Evolutionary conservation across 2,329 filamentous ascomycete species (phyloP).

Genomic region (Verticillium alfalfae): DNA sequence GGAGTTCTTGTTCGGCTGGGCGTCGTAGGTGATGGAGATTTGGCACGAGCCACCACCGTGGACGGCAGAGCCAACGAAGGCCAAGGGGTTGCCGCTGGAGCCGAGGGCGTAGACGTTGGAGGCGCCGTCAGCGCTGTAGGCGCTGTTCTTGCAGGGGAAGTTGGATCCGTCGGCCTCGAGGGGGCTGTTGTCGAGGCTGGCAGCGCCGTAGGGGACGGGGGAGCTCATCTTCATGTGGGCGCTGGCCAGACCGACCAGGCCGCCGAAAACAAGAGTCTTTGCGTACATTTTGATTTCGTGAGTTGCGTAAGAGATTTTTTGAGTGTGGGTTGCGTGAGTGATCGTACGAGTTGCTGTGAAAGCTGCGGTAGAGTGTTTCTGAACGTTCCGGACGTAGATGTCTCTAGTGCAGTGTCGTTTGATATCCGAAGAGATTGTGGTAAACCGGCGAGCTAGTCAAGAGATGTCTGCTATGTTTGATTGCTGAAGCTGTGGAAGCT

Average conservation of each 20-base stretch:
- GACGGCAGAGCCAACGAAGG: constrained; percentile 65
- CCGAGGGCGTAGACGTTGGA: constrained; percentile 62
- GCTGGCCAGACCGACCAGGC: constrained; percentile 53
- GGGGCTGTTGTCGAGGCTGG: constrained; percentile 53
- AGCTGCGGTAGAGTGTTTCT: constrained; percentile 11
- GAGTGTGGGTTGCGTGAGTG: constrained; percentile 3
- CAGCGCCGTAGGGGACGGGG: constrained; percentile 56
- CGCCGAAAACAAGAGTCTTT: constrained; percentile 44
- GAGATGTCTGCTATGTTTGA: neutral
- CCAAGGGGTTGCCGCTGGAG: constrained; percentile 49
- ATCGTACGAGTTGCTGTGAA: constrained; percentile 5
- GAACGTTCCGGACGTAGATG: constrained; percentile 35
- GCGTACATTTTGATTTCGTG: constrained; percentile 43
- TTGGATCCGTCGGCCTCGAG: constrained; percentile 54
- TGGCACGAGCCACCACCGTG: constrained; percentile 95
- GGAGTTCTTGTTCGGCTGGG: constrained; percentile 56
- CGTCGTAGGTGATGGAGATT: constrained; percentile 76
- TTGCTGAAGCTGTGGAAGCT: neutral
- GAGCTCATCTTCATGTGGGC: constrained; percentile 73
- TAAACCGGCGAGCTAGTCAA: constrained; percentile 3
- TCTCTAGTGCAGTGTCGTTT: constrained; percentile 6
- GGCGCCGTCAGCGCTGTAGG: constrained; percentile 37
- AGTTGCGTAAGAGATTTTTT: neutral
- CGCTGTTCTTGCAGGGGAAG: constrained; percentile 75
- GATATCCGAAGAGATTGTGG: constrained; percentile 7